Evolutionary conservation across 805 yeast species (phyloP).

Genomic region (Kazachstania africana): DNA sequence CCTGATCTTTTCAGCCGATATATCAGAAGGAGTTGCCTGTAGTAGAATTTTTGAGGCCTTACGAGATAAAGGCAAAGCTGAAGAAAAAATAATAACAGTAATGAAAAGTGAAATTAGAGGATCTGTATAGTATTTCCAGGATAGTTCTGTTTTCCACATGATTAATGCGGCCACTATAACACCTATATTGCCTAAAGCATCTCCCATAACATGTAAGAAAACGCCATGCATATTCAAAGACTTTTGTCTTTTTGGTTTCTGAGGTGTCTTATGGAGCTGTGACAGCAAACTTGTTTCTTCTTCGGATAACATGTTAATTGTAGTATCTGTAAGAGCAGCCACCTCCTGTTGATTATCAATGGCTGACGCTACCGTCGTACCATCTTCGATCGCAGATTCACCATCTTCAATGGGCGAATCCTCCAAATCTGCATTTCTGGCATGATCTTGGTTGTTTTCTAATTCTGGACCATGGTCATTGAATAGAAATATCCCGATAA

Average conservation of each 20-base stretch:
- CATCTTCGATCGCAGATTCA: slow-evolving; percentile 10
- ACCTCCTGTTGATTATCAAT: not conserved
- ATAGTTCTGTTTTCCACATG: slow-evolving; percentile 85
- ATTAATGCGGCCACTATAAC: slow-evolving; percentile 82
- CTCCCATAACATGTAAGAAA: slow-evolving; percentile 88
- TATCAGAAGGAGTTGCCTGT: slow-evolving; percentile 84
- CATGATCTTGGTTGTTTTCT: slow-evolving; percentile 45
- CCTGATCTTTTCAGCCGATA: slow-evolving; percentile 65
- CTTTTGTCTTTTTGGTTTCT: slow-evolving; percentile 22
- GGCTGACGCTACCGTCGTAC: not conserved
- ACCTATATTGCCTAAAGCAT: slow-evolving; percentile 90
- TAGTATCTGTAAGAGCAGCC: not conserved
- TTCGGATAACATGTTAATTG: slow-evolving; percentile 2
- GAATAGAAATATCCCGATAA: slow-evolving; percentile 75
- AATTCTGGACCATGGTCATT: slow-evolving; percentile 47
- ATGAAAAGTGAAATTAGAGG: slow-evolving; percentile 79
- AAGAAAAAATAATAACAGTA: slow-evolving; percentile 77
- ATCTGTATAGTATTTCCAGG: slow-evolving; percentile 81
- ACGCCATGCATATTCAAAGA: slow-evolving; percentile 98
- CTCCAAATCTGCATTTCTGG: slow-evolving; percentile 16
- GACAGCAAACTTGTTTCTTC: slow-evolving; percentile 28
- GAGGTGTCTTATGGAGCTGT: not conserved
- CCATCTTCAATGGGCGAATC: slow-evolving; percentile 10
- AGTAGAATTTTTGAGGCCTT: slow-evolving; percentile 76
- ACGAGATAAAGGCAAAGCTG: slow-evolving; percentile 83